Conservation (phyloP, 1,284 basidiomycete species). For the Coniferiporia sulphurascens region DNA sequence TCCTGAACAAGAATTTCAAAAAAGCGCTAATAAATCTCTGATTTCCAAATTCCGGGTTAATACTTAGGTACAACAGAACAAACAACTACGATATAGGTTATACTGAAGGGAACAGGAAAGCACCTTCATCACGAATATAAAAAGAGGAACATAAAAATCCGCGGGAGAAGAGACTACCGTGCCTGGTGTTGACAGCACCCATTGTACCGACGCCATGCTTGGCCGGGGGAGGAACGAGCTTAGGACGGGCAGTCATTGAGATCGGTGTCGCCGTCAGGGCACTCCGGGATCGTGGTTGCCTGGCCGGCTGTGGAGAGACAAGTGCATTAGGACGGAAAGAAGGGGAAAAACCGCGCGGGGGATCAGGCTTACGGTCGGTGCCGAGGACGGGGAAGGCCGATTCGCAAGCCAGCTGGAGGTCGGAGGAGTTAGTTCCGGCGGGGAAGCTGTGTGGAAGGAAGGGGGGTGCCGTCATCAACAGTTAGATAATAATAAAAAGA, state of each 20-base stretch:
- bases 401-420: constrained; percentile 14
- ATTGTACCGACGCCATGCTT: background rate
- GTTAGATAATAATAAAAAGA: too few species aligned
- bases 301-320: background rate
- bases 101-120: too few species aligned
- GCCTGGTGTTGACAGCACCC: background rate
- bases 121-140: too few species aligned
- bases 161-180: too few species aligned
- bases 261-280: constrained; percentile 2
- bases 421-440: background rate
- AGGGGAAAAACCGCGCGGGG: background rate
- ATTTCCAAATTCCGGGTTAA: too few species aligned
- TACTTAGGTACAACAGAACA: too few species aligned
- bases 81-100: too few species aligned
- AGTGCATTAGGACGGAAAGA: background rate
- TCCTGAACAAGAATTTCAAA: too few species aligned
- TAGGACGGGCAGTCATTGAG: constrained; percentile 8
- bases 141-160: too few species aligned
- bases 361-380: constrained; percentile 6
- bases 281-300: constrained; percentile 4
- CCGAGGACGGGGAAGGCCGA: constrained; percentile 12
- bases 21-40: too few species aligned
- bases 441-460: too few species aligned
- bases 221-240: background rate
- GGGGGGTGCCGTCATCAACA: too few species aligned